Percentiles rank a stretch among this genome's conserved stretches.
phyloP scores from a whole-genome alignment of 2,329 filamentous ascomycete genomes.

The Mariannaea elegans region DNA sequence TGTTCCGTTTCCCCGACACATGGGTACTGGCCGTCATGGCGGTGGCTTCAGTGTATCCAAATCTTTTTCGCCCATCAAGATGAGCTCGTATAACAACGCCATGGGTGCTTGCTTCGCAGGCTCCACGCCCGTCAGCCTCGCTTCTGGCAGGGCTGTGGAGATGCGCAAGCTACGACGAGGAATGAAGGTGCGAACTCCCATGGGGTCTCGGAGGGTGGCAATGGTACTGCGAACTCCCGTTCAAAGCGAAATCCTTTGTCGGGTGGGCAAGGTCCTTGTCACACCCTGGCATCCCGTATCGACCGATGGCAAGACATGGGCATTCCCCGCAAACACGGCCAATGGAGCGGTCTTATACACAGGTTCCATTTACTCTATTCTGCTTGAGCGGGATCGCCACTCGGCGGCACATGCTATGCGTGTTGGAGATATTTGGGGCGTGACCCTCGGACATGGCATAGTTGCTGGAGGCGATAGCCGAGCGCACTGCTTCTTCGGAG shows the following conservation, averaged over 20 bases:
- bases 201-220: constrained; percentile 57
- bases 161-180: constrained; percentile 57
- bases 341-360: constrained; percentile 52
- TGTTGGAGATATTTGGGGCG: constrained; percentile 59
- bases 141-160: constrained; percentile 48
- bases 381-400: constrained; percentile 58
- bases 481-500: constrained; percentile 64
- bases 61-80: constrained; percentile 41
- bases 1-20: too few species aligned
- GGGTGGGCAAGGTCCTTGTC: constrained; percentile 57
- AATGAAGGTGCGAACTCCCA: constrained; percentile 59
- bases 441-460: constrained; percentile 68
- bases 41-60: not conserved
- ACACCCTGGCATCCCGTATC: constrained; percentile 70
- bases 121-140: constrained; percentile 56
- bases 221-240: constrained; percentile 62
- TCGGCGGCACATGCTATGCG: constrained; percentile 59
- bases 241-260: constrained; percentile 51
- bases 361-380: constrained; percentile 64
- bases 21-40: too few species aligned
- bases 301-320: constrained; percentile 51
- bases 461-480: constrained; percentile 47
- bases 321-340: constrained; percentile 54
- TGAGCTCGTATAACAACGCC: constrained; percentile 55
- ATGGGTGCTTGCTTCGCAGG: constrained; percentile 62